Base-by-base conservation (phyloP, 2,329 filamentous ascomycete genomes). In the Hymenoscyphus fraxineus region DNA sequence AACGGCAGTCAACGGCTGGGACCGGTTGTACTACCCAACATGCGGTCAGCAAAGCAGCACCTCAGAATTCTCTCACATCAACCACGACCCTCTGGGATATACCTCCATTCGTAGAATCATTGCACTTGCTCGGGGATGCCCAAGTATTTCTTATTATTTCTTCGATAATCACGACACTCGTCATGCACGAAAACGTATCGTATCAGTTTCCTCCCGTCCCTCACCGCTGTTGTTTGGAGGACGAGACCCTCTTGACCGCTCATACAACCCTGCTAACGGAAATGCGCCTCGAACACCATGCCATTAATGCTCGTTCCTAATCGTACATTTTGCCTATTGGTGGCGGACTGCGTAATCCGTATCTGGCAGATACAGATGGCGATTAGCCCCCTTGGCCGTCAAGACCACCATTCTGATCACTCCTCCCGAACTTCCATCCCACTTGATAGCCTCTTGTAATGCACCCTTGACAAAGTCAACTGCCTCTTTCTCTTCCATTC, bases 381-480 rank as follows among this genome's bases (percentile, higher is more conserved):
- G 87, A 79, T 95, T 88, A 6, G 94, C 93, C 41, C 95, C 95
- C 76, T 90, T 87, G 73, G 88, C 88, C 68, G 94, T 99, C 79
- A 99, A 81, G 65, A 99, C 95, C 67, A 98, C 94, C 91, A 99
- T 92, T 72, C 95, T 88, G 75, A 99, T 99, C 66, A 99, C 95
- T 81, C 95, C 95, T 70, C 95, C 95, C 2, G 95, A 98, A 82
- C 93, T 97, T 69, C 95, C 95, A 77, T 99, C 95, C 95, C 95
- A 99, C 81, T 97, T 97, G 85, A 99, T 98, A 16, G 95, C 95
- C 83, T 99, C 94, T 74, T 87, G 83, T 76, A 99, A 82, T 39
- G 95, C 89, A 58, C 88, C 90, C 82, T 97, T 97, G 77, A 99
- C 95, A 74, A 99, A 99, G 51, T 88, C 80, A 69, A 99, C 88